These are phyloP conservation scores for Colletotrichum sp. DNA, from an alignment of 2,329 filamentous ascomycete genomes.

Conservation along the genomic window DNA sequence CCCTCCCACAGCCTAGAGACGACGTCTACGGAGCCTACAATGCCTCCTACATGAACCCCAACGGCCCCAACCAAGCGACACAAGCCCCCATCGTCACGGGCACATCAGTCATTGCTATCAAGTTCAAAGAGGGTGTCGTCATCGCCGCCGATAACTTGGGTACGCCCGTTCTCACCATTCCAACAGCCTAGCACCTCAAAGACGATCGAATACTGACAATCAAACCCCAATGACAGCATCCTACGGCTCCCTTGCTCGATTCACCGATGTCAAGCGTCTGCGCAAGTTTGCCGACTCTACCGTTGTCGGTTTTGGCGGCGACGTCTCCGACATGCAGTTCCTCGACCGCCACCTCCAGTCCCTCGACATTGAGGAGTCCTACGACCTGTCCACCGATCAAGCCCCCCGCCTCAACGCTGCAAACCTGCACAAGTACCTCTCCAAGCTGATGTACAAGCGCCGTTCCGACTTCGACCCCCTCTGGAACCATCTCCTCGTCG, in stretches of 20 bases:
- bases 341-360: conserved; percentile 89
- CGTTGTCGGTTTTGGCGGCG: conserved; percentile 92
- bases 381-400: conserved; percentile 58
- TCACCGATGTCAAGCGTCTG: conserved; percentile 95
- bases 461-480: conserved; percentile 95
- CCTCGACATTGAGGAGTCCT: conserved; percentile 88
- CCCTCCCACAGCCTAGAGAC: conserved; percentile 78
- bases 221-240: conserved; percentile 67
- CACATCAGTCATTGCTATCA: conserved; percentile 92
- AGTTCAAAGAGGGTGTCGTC: conserved; percentile 95
- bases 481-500: conserved; percentile 95
- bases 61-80: conserved; percentile 81
- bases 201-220: conserved; percentile 4
- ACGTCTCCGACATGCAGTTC: conserved; percentile 99
- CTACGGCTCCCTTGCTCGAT: conserved; percentile 95
- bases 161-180: conserved; percentile 44
- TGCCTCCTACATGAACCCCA: conserved; percentile 77
- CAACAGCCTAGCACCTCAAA: background rate
- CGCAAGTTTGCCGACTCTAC: conserved; percentile 84
- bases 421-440: conserved; percentile 95
- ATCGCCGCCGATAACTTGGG: conserved; percentile 97
- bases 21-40: conserved; percentile 97
- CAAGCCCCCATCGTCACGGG: conserved; percentile 94
- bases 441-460: conserved; percentile 94
- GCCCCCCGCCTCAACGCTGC: conserved; percentile 74